Evolutionary conservation across 768 basidiomycete species (phyloP).

Genomic region (Mycena galericulata): DNA sequence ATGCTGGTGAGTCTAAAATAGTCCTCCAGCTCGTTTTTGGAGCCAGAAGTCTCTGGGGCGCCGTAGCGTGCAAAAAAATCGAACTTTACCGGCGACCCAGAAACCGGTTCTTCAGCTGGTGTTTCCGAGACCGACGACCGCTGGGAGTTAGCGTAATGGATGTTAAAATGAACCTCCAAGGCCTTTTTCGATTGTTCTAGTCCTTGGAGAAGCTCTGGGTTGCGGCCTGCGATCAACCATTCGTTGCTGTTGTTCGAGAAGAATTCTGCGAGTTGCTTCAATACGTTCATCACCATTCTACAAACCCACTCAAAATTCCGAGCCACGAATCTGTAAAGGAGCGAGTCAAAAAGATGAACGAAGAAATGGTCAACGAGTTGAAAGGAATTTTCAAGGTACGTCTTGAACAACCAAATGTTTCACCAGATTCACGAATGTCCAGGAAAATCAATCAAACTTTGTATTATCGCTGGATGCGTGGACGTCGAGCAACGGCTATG

Average conservation of each 20-base stretch:
- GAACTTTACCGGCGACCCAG: no score
- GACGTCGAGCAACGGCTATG: conserved; percentile 47
- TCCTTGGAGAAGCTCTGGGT: no score
- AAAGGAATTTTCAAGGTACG: conserved; percentile 6
- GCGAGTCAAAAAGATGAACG: not conserved
- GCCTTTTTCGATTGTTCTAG: no score
- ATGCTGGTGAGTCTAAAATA: no score
- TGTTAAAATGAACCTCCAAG: no score
- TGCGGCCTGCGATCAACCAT: conserved; percentile 16
- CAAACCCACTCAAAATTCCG: conserved; percentile 9
- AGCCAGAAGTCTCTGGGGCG: no score
- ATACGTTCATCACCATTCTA: conserved; percentile 14
- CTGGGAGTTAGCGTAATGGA: no score
- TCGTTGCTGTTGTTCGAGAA: not conserved
- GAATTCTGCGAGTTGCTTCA: conserved; percentile 22
- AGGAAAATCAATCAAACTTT: conserved; percentile 19
- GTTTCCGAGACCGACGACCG: no score
- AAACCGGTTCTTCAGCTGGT: no score
- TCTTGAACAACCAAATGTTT: not conserved
- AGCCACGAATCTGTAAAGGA: not conserved
- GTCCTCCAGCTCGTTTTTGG: no score
- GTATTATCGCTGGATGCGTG: conserved; percentile 43
- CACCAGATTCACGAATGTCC: not conserved
- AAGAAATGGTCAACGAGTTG: not conserved
- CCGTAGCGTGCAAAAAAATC: no score